These are phyloP conservation scores for Bertia moriformis DNA, from an alignment of 2,329 filamentous ascomycete species.

Conservation along the genomic window DNA sequence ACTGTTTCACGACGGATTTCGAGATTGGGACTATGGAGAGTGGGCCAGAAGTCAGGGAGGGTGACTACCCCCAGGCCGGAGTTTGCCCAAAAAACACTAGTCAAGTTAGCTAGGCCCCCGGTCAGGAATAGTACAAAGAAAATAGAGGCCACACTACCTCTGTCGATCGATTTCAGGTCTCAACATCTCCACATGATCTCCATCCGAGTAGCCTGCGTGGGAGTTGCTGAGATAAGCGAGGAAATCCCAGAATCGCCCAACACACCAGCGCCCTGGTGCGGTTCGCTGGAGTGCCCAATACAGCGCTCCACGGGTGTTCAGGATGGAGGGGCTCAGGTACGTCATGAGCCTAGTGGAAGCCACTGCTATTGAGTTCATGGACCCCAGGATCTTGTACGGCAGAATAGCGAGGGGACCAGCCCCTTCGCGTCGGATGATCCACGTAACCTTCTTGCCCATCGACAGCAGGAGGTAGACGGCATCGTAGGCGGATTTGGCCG, in stretches of 20 bases:
- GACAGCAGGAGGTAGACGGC: slow-evolving; percentile 14
- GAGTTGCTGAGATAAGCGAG: no score
- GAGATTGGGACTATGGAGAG: slow-evolving; percentile 12
- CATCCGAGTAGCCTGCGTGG: no score
- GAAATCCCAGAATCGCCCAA: no score
- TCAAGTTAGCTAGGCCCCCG: no score
- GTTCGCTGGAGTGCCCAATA: slow-evolving; percentile 13
- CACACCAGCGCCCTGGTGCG: no score
- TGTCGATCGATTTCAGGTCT: no score
- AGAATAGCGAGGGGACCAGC: slow-evolving; percentile 15
- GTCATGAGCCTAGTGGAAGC: slow-evolving; percentile 10
- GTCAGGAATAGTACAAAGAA: no score
- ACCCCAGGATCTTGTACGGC: slow-evolving; percentile 10
- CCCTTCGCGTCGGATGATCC: slow-evolving; percentile 15
- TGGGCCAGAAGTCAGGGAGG: slow-evolving; percentile 16
- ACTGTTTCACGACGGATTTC: slow-evolving; percentile 10
- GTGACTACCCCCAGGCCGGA: slow-evolving; percentile 14
- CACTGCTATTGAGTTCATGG: slow-evolving; percentile 12
- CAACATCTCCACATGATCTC: no score
- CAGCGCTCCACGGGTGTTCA: slow-evolving; percentile 10
- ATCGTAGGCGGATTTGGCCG: slow-evolving; percentile 17
- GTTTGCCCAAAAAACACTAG: slow-evolving; percentile 17
- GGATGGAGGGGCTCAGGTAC: slow-evolving; percentile 13
- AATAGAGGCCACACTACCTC: no score
- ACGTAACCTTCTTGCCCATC: slow-evolving; percentile 13